phyloP scores from a whole-genome alignment of 1,284 basidiomycete genomes.

The Ustilago curta region DNA sequence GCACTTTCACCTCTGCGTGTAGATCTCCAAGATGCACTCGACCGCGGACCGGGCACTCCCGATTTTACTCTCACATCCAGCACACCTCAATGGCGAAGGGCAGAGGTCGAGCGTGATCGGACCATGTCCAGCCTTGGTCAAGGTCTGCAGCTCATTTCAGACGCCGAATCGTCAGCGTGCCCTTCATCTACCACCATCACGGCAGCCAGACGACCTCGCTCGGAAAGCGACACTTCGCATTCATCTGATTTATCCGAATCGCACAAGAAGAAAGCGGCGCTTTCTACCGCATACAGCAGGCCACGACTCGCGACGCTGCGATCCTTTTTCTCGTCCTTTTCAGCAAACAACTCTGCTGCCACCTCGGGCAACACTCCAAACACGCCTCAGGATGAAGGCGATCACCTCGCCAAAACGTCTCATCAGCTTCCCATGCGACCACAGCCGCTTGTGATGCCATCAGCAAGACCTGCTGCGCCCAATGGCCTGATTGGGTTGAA shows the following conservation, averaged over 20 bases:
- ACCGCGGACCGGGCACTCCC: constrained; percentile 54
- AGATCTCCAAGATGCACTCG: constrained; percentile 20
- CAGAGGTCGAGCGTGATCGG: constrained; percentile 29
- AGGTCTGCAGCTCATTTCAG: constrained; percentile 44
- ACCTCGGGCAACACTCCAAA: constrained; percentile 25
- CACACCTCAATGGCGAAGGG: constrained; percentile 42
- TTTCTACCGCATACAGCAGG: constrained; percentile 10
- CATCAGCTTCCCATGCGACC: constrained; percentile 11
- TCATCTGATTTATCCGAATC: constrained; percentile 28
- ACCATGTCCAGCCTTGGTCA: constrained; percentile 50
- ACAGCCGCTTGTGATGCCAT: constrained; percentile 59
- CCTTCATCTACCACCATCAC: constrained; percentile 12
- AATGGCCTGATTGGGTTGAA: constrained; percentile 53
- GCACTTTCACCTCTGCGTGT: constrained; percentile 21
- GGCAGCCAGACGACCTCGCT: constrained; percentile 28
- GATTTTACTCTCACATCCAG: constrained; percentile 46
- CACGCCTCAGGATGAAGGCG: constrained; percentile 17
- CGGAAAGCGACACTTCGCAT: constrained; percentile 26
- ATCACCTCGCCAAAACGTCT: background rate
- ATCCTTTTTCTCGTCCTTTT: constrained; percentile 55
- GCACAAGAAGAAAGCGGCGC: constrained; percentile 30
- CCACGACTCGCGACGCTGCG: constrained; percentile 40
- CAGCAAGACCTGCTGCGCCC: constrained; percentile 55
- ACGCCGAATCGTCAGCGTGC: constrained; percentile 23
- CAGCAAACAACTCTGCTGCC: constrained; percentile 23